These are phyloP conservation scores for Bipolaris gigantea DNA, from an alignment of 2,329 filamentous ascomycete genomes.

Conservation along the genomic window DNA sequence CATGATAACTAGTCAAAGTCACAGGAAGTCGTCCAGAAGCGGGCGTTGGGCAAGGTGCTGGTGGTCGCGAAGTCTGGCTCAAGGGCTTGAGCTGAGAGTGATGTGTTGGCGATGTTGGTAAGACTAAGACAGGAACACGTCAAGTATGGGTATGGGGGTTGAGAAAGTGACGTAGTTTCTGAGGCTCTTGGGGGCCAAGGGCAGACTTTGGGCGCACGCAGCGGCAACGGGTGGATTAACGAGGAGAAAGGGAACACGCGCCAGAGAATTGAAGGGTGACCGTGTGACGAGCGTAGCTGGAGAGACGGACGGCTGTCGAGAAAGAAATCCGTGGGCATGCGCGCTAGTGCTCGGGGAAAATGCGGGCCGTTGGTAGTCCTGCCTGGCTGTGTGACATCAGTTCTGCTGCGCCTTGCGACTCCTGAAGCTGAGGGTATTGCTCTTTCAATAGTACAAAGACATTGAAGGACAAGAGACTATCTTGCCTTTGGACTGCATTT, in stretches of 20 bases:
- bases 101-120: conserved; percentile 31
- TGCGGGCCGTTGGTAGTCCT: conserved; percentile 20
- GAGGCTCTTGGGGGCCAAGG: conserved; percentile 20
- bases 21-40: conserved; percentile 56
- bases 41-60: conserved; percentile 34
- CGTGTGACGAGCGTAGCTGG: conserved; percentile 25
- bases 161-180: conserved; percentile 34
- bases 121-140: conserved; percentile 39
- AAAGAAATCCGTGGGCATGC: conserved; percentile 26
- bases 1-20: conserved; percentile 95
- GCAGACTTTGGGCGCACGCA: conserved; percentile 40
- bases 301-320: conserved; percentile 11
- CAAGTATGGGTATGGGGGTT: conserved; percentile 19
- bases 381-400: conserved; percentile 15
- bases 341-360: conserved; percentile 28
- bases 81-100: conserved; percentile 21
- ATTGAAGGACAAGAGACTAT: neutral
- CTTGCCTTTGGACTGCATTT: neutral
- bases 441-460: too few relatives aligned
- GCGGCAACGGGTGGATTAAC: conserved; percentile 30
- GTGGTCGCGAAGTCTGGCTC: conserved; percentile 38
- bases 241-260: conserved; percentile 19
- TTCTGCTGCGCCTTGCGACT: neutral
- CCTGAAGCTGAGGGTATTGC: neutral
- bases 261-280: conserved; percentile 27